Evolutionary conservation across 2,329 filamentous ascomycete genomes (phyloP).

Genomic region (Plectosphaerella cucumerina): DNA sequence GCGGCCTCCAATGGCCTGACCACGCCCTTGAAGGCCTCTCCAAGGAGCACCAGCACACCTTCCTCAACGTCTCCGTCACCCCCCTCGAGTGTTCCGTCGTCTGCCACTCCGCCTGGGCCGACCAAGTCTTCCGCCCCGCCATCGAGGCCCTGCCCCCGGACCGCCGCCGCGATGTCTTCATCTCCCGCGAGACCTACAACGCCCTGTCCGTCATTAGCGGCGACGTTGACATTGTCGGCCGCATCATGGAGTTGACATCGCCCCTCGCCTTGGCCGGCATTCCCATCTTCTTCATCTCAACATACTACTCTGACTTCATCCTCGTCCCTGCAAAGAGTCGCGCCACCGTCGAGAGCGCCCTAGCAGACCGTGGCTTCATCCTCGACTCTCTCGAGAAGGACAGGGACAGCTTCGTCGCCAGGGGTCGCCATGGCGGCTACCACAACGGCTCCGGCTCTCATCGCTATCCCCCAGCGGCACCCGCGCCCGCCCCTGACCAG

Average conservation of each 20-base stretch:
- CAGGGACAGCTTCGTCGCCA: slow-evolving; percentile 54
- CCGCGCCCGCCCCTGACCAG: neutral
- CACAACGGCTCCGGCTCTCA: slow-evolving; percentile 63
- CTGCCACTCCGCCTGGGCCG: slow-evolving; percentile 72
- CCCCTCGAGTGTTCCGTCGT: slow-evolving; percentile 90
- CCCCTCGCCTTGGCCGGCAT: slow-evolving; percentile 89
- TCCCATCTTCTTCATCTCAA: slow-evolving; percentile 97
- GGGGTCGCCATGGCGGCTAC: slow-evolving; percentile 28
- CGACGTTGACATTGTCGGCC: slow-evolving; percentile 84
- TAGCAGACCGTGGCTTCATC: slow-evolving; percentile 77
- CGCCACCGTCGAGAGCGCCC: slow-evolving; percentile 68
- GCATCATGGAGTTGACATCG: slow-evolving; percentile 86
- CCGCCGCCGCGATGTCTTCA: slow-evolving; percentile 53
- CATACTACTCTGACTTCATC: slow-evolving; percentile 97
- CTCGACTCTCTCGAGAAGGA: slow-evolving; percentile 59
- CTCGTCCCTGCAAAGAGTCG: slow-evolving; percentile 76
- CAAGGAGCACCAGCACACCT: slow-evolving; percentile 61
- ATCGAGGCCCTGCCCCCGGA: slow-evolving; percentile 59
- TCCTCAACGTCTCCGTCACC: slow-evolving; percentile 91
- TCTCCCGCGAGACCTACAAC: slow-evolving; percentile 80
- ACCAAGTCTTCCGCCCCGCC: slow-evolving; percentile 67
- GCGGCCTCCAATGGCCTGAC: slow-evolving; percentile 27
- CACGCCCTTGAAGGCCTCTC: slow-evolving; percentile 42
- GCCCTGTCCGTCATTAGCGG: slow-evolving; percentile 88
- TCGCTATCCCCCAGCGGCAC: slow-evolving; percentile 36